These are phyloP conservation scores for Nicotiana attenuata DNA, from an alignment of 257 asterid genomes.

Conservation along the genomic window DNA sequence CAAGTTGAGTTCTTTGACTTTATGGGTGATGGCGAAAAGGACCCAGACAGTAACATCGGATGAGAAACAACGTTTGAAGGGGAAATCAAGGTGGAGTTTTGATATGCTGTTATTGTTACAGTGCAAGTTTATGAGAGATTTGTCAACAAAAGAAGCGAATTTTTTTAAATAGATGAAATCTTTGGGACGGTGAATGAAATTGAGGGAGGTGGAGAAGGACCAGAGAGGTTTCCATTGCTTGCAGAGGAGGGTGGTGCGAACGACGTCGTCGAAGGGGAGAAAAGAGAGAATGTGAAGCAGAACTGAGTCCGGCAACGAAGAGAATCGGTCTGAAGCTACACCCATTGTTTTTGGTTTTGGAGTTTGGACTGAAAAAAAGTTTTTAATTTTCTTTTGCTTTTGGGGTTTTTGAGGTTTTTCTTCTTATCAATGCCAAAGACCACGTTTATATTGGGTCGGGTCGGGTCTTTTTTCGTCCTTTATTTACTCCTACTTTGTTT, in stretches of 20 bases:
- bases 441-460: background rate
- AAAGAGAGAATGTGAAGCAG: conserved; percentile 8
- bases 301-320: background rate
- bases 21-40: background rate
- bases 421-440: background rate
- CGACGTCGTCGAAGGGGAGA: conserved; percentile 8
- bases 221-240: background rate
- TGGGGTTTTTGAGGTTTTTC: background rate
- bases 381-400: background rate
- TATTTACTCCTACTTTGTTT: no score
- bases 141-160: conserved; percentile 1
- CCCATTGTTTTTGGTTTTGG: background rate
- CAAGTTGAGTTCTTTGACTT: conserved; percentile 1
- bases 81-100: background rate
- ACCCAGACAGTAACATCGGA: conserved; percentile 6
- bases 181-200: background rate
- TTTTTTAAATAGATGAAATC: background rate
- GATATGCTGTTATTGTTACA: background rate
- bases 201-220: background rate
- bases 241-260: background rate
- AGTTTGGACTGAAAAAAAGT: background rate
- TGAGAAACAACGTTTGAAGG: background rate
- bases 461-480: background rate
- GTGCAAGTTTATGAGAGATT: background rate
- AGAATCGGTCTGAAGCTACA: conserved; percentile 2